Evolutionary conservation across 2,329 filamentous ascomycete genomes (phyloP).

Genomic region (Samsoniella hepiali): DNA sequence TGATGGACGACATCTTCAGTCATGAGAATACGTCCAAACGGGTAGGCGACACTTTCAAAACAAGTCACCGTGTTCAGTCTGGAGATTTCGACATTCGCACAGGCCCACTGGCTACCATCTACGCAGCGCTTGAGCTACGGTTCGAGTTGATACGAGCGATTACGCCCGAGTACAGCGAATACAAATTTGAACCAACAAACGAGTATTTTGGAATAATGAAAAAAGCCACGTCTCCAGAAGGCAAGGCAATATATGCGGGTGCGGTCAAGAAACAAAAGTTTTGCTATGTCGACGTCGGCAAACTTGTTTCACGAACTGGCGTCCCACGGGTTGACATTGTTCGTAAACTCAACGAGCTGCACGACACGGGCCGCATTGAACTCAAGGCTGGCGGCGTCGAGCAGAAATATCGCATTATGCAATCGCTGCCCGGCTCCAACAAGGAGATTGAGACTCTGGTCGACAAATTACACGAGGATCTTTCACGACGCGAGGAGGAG

Average conservation of each 20-base stretch:
- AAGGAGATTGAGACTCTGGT: slow-evolving; percentile 44
- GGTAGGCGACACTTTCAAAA: slow-evolving; percentile 28
- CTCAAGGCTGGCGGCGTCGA: slow-evolving; percentile 50
- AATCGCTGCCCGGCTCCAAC: slow-evolving; percentile 41
- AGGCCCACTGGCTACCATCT: slow-evolving; percentile 50
- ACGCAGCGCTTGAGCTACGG: slow-evolving; percentile 58
- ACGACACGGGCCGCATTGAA: slow-evolving; percentile 47
- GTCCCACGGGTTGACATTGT: slow-evolving; percentile 47
- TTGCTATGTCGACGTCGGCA: slow-evolving; percentile 48
- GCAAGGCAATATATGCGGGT: slow-evolving; percentile 40
- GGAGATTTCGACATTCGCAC: slow-evolving; percentile 52
- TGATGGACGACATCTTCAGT: slow-evolving; percentile 52
- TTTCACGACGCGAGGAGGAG: slow-evolving; percentile 50
- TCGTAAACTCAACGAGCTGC: slow-evolving; percentile 52
- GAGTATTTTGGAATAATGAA: slow-evolving; percentile 32
- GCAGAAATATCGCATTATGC: slow-evolving; percentile 51
- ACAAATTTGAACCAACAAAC: slow-evolving; percentile 44
- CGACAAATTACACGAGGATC: slow-evolving; percentile 46
- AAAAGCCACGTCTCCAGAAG: slow-evolving; percentile 40
- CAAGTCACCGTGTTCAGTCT: slow-evolving; percentile 43
- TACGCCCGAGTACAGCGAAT: slow-evolving; percentile 55
- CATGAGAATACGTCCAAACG: slow-evolving; percentile 22
- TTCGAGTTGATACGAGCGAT: slow-evolving; percentile 55
- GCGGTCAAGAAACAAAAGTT: slow-evolving; percentile 41
- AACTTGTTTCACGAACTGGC: slow-evolving; percentile 29